A percentile compares a stretch with the other conserved stretches of the same genome.
Evolutionary conservation across 139 green algal species (phyloP).

Genomic region (Axilococcus clingmanii): DNA sequence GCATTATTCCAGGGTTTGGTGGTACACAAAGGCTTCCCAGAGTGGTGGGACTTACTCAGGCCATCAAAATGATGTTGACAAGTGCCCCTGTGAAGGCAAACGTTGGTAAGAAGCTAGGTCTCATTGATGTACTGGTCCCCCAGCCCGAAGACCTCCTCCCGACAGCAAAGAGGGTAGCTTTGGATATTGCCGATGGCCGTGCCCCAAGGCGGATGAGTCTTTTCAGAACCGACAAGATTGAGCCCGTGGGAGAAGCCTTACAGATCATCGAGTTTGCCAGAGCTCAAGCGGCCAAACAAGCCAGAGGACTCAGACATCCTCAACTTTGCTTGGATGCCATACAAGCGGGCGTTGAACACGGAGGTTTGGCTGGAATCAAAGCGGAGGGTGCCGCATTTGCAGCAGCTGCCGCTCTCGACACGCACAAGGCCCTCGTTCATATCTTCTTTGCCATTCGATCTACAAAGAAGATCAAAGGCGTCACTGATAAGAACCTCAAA

Average conservation of each 20-base stretch:
- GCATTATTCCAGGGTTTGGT: slow-evolving; percentile 96
- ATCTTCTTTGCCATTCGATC: slow-evolving; percentile 94
- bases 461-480: slow-evolving; percentile 81
- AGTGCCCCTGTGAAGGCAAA: slow-evolving; percentile 57
- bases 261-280: slow-evolving; percentile 74
- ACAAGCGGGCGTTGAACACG: slow-evolving; percentile 62
- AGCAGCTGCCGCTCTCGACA: slow-evolving; percentile 57
- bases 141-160: slow-evolving; percentile 47
- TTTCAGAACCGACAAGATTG: slow-evolving; percentile 59
- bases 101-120: slow-evolving; percentile 60
- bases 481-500: slow-evolving; percentile 80
- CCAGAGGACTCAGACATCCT: slow-evolving; percentile 72
- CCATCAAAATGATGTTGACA: slow-evolving; percentile 91
- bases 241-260: slow-evolving; percentile 60
- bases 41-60: slow-evolving; percentile 87
- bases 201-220: slow-evolving; percentile 7
- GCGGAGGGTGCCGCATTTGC: slow-evolving; percentile 65
- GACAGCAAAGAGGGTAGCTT: slow-evolving; percentile 45
- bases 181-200: slow-evolving; percentile 67
- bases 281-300: slow-evolving; percentile 42
- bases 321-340: slow-evolving; percentile 90
- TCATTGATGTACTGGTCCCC: slow-evolving; percentile 86
- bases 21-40: slow-evolving; percentile 94
- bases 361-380: slow-evolving; percentile 65
- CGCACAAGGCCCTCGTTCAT: slow-evolving; percentile 91